Evolutionary conservation across 2,329 filamentous ascomycete genomes (phyloP), one percentile per base, ranked within the genome.

Genomic region (Colletotrichum musae): DNA sequence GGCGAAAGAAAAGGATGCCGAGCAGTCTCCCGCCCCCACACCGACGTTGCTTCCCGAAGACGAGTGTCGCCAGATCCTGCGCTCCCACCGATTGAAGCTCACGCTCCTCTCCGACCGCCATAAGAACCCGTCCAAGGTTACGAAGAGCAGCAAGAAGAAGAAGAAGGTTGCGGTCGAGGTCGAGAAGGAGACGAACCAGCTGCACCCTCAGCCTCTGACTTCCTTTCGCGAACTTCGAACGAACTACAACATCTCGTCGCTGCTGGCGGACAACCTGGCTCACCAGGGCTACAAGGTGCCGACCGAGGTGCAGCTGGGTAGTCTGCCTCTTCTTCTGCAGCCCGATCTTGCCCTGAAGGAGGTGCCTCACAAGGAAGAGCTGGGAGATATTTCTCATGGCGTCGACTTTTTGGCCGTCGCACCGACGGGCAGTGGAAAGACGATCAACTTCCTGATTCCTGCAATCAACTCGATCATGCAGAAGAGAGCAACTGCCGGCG

Each of bases 381-480:
- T 83, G 21, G 74, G 62, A 3, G 63, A 75, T 15, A 71, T 77
- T 32, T 72, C 73, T 6, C 71, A 74, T 58, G 80, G 79, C 13
- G 84, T 95, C 5, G 92, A 99, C 82, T 89, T 99, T 47, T 81
- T 99, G 71, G 93, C 94, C 0, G 91, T 98, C 51, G 96, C 96
- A 3, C 96, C 96, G 1, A 99, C 96, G 0, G 96, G 96, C 26
- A 98, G 95, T 78, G 96, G 96, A 52, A 99, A 99, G 85, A 99
- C 96, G 0, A 84, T 99, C 72, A 94, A 94, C 18, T 99, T 98
- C 76, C 81, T 98, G 75, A 93, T 99, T 50, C 95, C 95, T 0
- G 87, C 94, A 3, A 90, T 99, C 74, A 92, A 97, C 76, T 87
- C 89, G 53, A 90, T 97, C 50, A 84, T 93, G 73, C 85, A 87